Percentiles rank a stretch among this genome's conserved stretches.
These are phyloP conservation scores for Starmerella floris DNA, from an alignment of 805 yeast genomes.

Conservation along the genomic window DNA sequence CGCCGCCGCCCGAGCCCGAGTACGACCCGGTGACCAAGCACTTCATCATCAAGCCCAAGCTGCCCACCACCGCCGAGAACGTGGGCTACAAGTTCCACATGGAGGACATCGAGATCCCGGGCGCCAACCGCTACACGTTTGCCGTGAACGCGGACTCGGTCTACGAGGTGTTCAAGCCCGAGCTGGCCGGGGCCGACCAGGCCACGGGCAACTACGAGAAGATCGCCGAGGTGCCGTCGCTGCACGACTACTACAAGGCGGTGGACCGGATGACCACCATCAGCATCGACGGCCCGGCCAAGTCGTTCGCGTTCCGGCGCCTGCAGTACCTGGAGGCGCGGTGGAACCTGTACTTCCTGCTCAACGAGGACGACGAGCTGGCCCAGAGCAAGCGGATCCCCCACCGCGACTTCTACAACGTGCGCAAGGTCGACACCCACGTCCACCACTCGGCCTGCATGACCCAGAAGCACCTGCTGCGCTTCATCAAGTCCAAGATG, in stretches of 20 bases:
- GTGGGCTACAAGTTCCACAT: slow-evolving; percentile 47
- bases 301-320: slow-evolving; percentile 89
- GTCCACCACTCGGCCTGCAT: slow-evolving; percentile 98
- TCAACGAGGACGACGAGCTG: slow-evolving; percentile 87
- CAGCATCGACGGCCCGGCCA: slow-evolving; percentile 90
- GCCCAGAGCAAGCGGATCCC: slow-evolving; percentile 85
- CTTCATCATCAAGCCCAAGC: slow-evolving; percentile 26
- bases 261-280: slow-evolving; percentile 57
- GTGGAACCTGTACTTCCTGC: slow-evolving; percentile 79
- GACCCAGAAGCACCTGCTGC: slow-evolving; percentile 92
- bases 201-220: slow-evolving; percentile 6
- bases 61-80: slow-evolving; percentile 30
- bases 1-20: slow-evolving; percentile 87
- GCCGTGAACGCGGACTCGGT: slow-evolving; percentile 50
- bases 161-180: slow-evolving; percentile 41
- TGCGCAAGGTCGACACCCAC: slow-evolving; percentile 94
- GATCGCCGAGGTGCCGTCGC: slow-evolving; percentile 56
- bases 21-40: slow-evolving; percentile 52
- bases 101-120: slow-evolving; percentile 43
- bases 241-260: slow-evolving; percentile 76
- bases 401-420: slow-evolving; percentile 93
- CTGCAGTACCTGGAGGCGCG: slow-evolving; percentile 89
- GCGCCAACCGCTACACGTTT: slow-evolving; percentile 31
- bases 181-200: neutral
- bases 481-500: slow-evolving; percentile 89